Conservation (phyloP, 768 basidiomycete genomes). For the Boletus huronensis region DNA sequence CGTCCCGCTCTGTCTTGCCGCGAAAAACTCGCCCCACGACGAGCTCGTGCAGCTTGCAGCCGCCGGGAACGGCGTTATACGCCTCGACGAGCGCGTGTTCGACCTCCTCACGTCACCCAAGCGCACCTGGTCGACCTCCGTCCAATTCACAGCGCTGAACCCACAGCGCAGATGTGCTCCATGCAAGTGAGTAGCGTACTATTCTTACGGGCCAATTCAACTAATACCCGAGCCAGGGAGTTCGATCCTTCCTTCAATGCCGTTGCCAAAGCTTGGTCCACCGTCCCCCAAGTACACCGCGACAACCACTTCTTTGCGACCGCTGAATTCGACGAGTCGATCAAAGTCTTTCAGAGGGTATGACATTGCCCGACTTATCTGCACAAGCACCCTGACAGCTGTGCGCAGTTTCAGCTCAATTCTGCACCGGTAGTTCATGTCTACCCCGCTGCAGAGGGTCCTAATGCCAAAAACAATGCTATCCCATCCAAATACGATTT, state of each 20-base stretch:
- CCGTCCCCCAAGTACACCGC: conserved; percentile 53
- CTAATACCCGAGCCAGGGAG: conserved; percentile 47
- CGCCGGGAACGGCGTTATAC: conserved; percentile 75
- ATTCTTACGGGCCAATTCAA: background rate
- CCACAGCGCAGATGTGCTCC: conserved; percentile 81
- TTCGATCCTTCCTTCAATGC: conserved; percentile 82
- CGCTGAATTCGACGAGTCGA: conserved; percentile 80
- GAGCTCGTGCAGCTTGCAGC: conserved; percentile 68
- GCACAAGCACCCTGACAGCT: conserved; percentile 8
- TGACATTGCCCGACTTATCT: background rate
- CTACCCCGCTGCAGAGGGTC: conserved; percentile 71
- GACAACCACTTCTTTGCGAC: conserved; percentile 90
- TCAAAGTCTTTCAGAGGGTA: conserved; percentile 78
- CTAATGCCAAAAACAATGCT: conserved; percentile 49
- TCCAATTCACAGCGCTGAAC: conserved; percentile 88
- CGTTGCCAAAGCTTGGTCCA: conserved; percentile 82
- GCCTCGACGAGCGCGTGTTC: conserved; percentile 70
- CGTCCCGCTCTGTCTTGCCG: conserved; percentile 32
- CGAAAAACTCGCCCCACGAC: conserved; percentile 36
- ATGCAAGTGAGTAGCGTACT: conserved; percentile 67
- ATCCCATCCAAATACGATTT: conserved; percentile 75
- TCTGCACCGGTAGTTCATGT: conserved; percentile 84
- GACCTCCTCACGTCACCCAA: conserved; percentile 72
- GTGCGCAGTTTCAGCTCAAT: conserved; percentile 65
- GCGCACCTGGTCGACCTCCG: conserved; percentile 82